A percentile compares a stretch with the other conserved stretches of the same genome.
Evolutionary conservation across 495 filamentous ascomycete species (phyloP).

Genomic region (Talaromyces adpressus): DNA sequence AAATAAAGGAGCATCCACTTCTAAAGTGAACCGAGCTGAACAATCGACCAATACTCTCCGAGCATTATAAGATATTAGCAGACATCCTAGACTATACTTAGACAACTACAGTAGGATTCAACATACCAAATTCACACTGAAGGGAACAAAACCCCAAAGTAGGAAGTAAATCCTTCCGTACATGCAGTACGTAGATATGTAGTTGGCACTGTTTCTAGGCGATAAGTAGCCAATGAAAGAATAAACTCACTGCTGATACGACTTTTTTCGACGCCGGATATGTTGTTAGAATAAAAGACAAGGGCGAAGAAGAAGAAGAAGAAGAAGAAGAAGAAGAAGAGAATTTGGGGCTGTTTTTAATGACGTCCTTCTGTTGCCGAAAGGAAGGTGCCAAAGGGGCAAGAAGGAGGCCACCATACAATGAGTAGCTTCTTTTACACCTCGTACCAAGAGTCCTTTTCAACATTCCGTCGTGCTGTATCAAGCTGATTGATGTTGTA

Average conservation of each 20-base stretch:
- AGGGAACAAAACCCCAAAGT: slow-evolving; percentile 3
- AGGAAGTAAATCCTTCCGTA: slow-evolving; percentile 4
- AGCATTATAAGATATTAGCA: no score
- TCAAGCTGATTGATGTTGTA: no score
- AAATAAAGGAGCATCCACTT: no score
- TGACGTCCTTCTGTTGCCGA: background rate
- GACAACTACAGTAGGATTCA: no score
- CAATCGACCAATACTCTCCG: no score
- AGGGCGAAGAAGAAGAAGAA: background rate
- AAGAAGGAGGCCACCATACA: background rate
- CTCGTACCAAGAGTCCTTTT: no score
- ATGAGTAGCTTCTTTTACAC: background rate
- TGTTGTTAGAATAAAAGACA: no score
- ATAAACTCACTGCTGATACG: background rate
- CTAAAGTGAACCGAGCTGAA: no score
- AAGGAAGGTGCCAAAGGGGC: background rate
- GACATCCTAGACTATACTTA: no score
- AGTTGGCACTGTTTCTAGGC: background rate
- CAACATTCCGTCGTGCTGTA: no score
- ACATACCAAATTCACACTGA: background rate
- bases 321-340: background rate
- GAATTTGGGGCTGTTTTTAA: no score
- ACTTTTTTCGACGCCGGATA: background rate
- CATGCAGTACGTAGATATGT: background rate
- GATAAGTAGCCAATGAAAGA: background rate